Evolutionary conservation across 192 early-diverging fungal genomes (phyloP), one percentile per base, ranked within the genome.

Genomic region (Coemansia sp.): DNA sequence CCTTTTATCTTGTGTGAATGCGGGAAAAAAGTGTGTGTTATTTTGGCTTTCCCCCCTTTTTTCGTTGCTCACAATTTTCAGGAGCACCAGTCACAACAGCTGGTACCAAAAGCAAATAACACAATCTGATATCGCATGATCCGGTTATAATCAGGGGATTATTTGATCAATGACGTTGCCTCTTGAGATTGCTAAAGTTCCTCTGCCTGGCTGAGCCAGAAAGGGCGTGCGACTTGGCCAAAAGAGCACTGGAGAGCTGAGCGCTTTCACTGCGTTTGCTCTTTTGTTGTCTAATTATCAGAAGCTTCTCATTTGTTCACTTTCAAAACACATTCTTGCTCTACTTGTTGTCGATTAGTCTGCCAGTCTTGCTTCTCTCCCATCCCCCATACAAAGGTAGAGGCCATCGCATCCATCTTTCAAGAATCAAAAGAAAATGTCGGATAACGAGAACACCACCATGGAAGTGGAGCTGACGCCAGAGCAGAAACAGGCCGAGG

Each of bases 381-480:
- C 42, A 43, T 13, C 13, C 13, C 43, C 13, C 43, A 13, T 45
- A 45, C 43, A 45, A 45, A 45, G 4, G 13, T 12, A 50, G 16
- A 14, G 17, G 5, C n/a, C 5, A 6, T 7, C 16, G 16, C 51
- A 8, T 22, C 20, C 17, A 54, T 64, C 48, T 64, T 51, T 45
- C 63, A 46, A 7, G 7, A 54, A 32, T 54, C 51, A 7, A 54
- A 12, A 32, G 20, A 25, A 64, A 63, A 81, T 76, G 74, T 65
- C 79, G 20, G 76, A 49, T 62, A 74, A 50, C 62, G 61, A 70
- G 10, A 51, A 48, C 49, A 61, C 62, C 10, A 58, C 79, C 14
- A 82, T 82, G 79, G 79, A 82, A 11, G 79, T 82, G 22, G 74
- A 82, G 64, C 58, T 68, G 54, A 70, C 74, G 7, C 43, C 60